A percentile compares a stretch with the other conserved stretches of the same genome.
These are phyloP conservation scores for Kwoniella sp. DNA, from an alignment of 768 basidiomycete genomes.

Conservation along the genomic window DNA sequence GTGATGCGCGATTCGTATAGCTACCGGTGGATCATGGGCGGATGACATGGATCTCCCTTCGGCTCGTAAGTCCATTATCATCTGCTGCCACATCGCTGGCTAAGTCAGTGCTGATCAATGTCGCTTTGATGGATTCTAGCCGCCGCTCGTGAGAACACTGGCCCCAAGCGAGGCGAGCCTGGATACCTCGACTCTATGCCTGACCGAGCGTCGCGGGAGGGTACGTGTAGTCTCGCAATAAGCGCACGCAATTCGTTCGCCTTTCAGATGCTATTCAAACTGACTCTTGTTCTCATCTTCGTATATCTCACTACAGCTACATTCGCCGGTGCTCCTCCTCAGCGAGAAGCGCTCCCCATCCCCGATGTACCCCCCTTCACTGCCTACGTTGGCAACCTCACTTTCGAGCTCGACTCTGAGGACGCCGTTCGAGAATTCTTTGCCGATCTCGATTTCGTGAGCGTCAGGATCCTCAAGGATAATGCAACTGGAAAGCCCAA, in stretches of 20 bases:
- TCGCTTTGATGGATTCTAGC: slow-evolving; percentile 29
- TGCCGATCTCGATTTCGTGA: slow-evolving; percentile 65
- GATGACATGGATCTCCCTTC: slow-evolving; percentile 98
- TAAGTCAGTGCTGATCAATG: not conserved
- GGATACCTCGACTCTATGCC: slow-evolving; percentile 57
- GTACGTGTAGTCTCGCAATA: slow-evolving; percentile 11
- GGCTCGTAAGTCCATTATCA: slow-evolving; percentile 70
- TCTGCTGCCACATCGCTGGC: too few species aligned
- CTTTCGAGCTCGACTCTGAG: slow-evolving; percentile 83
- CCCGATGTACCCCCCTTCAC: slow-evolving; percentile 93
- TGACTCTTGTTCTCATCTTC: too few species aligned
- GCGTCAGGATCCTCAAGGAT: slow-evolving; percentile 89
- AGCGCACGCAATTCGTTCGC: too few species aligned
- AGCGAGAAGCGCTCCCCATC: slow-evolving; percentile 90
- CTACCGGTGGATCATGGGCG: slow-evolving; percentile 86
- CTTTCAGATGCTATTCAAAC: not conserved
- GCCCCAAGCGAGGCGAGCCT: slow-evolving; percentile 50
- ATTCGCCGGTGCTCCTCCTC: slow-evolving; percentile 58
- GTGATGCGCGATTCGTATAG: not conserved
- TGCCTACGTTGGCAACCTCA: slow-evolving; percentile 92
- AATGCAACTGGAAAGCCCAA: slow-evolving; percentile 89
- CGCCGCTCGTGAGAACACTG: slow-evolving; percentile 45
- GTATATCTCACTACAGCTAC: slow-evolving; percentile 5
- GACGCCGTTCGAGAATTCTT: slow-evolving; percentile 80
- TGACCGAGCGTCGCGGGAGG: slow-evolving; percentile 35